phyloP scores from a whole-genome alignment of 2,329 filamentous ascomycete species.

The Albifimbria verrucaria region DNA sequence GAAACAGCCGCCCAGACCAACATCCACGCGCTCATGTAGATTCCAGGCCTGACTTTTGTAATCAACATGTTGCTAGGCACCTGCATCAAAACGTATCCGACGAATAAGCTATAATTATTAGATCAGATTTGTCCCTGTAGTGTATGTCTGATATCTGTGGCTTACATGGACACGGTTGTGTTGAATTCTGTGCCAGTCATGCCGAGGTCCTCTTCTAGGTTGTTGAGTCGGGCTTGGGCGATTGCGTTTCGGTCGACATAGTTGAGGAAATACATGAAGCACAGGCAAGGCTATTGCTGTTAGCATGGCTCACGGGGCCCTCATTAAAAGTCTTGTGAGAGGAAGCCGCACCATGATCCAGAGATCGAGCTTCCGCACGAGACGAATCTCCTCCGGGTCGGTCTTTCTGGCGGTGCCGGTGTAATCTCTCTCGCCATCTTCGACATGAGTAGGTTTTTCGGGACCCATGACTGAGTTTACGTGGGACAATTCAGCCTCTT shows the following conservation, averaged over 20 bases:
- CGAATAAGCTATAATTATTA: conserved; percentile 24
- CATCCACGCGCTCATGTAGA: conserved; percentile 40
- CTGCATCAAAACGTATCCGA: conserved; percentile 43
- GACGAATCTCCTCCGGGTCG: conserved; percentile 34
- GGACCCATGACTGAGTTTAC: not conserved
- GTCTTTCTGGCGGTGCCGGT: conserved; percentile 35
- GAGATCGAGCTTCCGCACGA: conserved; percentile 38
- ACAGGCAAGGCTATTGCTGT: conserved; percentile 24
- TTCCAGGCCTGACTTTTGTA: conserved; percentile 36
- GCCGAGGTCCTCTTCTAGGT: conserved; percentile 44
- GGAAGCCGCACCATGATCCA: conserved; percentile 35
- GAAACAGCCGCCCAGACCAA: conserved; percentile 37
- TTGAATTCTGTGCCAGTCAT: conserved; percentile 57
- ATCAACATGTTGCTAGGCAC: conserved; percentile 39
- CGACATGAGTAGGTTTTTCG: conserved; percentile 13
- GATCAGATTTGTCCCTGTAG: not conserved
- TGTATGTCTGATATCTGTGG: not conserved
- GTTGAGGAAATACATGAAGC: conserved; percentile 42
- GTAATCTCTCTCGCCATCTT: conserved; percentile 26
- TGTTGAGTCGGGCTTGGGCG: conserved; percentile 43
- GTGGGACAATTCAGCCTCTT: not conserved
- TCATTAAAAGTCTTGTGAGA: too few relatives aligned
- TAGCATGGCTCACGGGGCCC: too few relatives aligned
- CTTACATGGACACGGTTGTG: conserved; percentile 34
- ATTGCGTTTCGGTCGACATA: conserved; percentile 44